Evolutionary conservation across 2,329 filamentous ascomycete genomes (phyloP).

Genomic region (Penicillium aurantiogriseum): DNA sequence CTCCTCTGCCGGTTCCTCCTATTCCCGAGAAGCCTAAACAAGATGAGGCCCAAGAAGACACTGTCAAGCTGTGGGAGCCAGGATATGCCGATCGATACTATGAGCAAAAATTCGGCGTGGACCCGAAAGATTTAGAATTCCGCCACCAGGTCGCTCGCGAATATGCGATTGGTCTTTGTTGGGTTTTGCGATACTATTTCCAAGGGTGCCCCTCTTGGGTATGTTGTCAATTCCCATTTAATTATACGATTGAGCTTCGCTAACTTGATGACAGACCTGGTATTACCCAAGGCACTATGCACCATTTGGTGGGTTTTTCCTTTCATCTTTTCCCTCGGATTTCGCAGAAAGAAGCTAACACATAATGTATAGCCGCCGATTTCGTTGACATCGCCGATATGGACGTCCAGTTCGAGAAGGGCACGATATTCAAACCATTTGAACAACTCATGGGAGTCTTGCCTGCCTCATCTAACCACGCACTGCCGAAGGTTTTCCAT

Average conservation of each 20-base stretch:
- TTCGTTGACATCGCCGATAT: constrained; percentile 81
- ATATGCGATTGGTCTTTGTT: constrained; percentile 93
- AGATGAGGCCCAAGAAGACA: constrained; percentile 70
- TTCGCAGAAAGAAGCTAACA: neutral
- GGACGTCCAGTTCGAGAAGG: constrained; percentile 78
- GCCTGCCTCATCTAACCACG: constrained; percentile 87
- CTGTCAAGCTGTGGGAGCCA: constrained; percentile 88
- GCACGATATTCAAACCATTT: constrained; percentile 82
- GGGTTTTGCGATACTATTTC: constrained; percentile 96
- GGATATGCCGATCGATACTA: constrained; percentile 96
- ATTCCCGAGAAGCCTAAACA: constrained; percentile 48
- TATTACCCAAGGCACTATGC: constrained; percentile 99
- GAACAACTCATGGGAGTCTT: constrained; percentile 98
- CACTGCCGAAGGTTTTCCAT: constrained; percentile 84
- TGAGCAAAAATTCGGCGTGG: constrained; percentile 89
- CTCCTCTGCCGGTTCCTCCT: constrained; percentile 54
- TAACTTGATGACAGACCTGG: constrained; percentile 61
- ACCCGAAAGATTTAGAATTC: constrained; percentile 77
- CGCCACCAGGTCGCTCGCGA: constrained; percentile 81
- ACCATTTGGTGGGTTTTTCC: constrained; percentile 59
- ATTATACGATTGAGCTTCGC: neutral
- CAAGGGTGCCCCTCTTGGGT: constrained; percentile 94
- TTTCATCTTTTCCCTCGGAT: neutral
- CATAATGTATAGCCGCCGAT: constrained; percentile 64
- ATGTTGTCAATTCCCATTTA: neutral